Evolutionary conservation across 2,329 filamentous ascomycete species (phyloP).

Genomic region (Aspergillus chevalieri): DNA sequence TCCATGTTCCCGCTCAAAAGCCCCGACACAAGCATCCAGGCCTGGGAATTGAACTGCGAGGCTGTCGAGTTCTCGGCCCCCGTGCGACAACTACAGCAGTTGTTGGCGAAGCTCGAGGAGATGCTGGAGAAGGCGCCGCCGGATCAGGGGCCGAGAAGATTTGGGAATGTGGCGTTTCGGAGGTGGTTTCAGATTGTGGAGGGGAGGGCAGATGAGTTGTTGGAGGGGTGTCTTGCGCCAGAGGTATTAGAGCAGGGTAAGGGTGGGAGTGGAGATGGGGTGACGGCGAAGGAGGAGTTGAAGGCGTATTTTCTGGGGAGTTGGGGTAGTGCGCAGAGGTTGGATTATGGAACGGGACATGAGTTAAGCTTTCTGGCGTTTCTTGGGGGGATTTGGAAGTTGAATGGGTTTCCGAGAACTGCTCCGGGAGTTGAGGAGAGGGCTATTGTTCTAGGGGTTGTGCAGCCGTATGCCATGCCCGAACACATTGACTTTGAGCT

Average conservation of each 20-base stretch:
- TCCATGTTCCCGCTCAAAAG: conserved; percentile 68
- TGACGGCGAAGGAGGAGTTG: conserved; percentile 60
- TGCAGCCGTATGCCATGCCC: conserved; percentile 64
- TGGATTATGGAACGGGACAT: conserved; percentile 95
- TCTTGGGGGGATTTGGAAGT: conserved; percentile 81
- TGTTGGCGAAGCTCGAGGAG: conserved; percentile 59
- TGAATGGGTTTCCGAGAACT: conserved; percentile 67
- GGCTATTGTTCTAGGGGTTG: conserved; percentile 70
- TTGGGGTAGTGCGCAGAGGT: conserved; percentile 79
- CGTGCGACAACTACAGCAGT: conserved; percentile 57
- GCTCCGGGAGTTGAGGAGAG: conserved; percentile 57
- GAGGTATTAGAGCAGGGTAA: conserved; percentile 36
- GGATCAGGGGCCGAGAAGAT: conserved; percentile 76
- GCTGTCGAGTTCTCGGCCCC: conserved; percentile 48
- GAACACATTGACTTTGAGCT: too few relatives aligned
- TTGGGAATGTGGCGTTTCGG: conserved; percentile 86
- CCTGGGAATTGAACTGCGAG: conserved; percentile 44
- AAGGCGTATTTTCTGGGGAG: conserved; percentile 72
- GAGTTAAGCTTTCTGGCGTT: conserved; percentile 94
- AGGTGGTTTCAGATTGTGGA: conserved; percentile 71
- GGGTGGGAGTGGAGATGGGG: conserved; percentile 24
- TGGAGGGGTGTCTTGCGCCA: conserved; percentile 52
- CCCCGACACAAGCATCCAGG: conserved; percentile 35
- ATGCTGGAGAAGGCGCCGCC: conserved; percentile 76
- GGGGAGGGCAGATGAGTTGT: conserved; percentile 50